Percentiles rank a stretch among this genome's conserved stretches.
Conservation (phyloP, 192 early-diverging fungal genomes). For the Pilobolus umbonatus region DNA sequence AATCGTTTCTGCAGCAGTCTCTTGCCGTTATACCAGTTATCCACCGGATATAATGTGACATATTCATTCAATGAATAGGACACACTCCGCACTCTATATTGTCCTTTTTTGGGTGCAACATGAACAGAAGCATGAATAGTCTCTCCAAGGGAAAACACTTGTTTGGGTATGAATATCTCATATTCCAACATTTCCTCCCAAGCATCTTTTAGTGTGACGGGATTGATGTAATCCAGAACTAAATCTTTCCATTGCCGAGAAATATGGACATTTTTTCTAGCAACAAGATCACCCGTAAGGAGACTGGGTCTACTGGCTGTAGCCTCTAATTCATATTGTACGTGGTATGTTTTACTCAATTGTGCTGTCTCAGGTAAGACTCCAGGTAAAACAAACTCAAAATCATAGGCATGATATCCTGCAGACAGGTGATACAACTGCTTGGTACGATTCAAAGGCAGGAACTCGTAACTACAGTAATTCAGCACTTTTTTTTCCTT, state of each 20-base stretch:
- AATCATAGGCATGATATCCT: constrained; percentile 38
- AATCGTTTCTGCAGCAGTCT: too few relatives aligned
- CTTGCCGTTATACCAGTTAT: too few relatives aligned
- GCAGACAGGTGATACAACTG: constrained; percentile 27
- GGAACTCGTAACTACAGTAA: constrained; percentile 47
- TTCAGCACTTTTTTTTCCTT: constrained; percentile 36
- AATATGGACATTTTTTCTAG: constrained; percentile 34
- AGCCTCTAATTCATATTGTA: constrained; percentile 47
- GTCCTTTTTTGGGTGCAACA: too few relatives aligned
- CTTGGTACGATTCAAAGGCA: constrained; percentile 30
- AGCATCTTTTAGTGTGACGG: constrained; percentile 44
- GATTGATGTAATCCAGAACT: constrained; percentile 33
- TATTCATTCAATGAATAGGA: too few relatives aligned
- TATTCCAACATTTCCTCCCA: constrained; percentile 51
- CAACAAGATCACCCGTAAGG: constrained; percentile 35
- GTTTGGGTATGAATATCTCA: constrained; percentile 45
- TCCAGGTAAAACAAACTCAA: constrained; percentile 51
- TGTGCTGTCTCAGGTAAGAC: constrained; percentile 54
- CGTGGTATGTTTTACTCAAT: constrained; percentile 37
- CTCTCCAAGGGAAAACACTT: constrained; percentile 47
- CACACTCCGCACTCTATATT: too few relatives aligned
- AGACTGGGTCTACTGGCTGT: constrained; percentile 49
- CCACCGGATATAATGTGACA: too few relatives aligned
- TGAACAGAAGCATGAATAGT: too few relatives aligned
- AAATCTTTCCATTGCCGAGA: constrained; percentile 38